These are phyloP conservation scores for Nothophytophthora sp. DNA, from an alignment of 352 stramenopile species.

Conservation along the genomic window DNA sequence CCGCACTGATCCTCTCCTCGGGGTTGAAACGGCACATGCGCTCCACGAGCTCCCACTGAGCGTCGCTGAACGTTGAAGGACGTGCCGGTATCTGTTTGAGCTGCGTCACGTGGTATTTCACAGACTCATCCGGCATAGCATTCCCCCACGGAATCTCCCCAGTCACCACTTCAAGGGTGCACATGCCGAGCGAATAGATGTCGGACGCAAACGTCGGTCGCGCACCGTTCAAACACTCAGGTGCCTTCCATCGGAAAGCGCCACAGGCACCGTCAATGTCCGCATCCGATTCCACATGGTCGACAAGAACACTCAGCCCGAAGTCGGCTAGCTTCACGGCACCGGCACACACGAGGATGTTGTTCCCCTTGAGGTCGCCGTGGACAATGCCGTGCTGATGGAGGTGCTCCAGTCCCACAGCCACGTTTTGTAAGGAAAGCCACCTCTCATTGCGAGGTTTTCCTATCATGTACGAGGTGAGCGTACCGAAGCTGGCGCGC, in stretches of 20 bases:
- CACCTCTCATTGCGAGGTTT: too few relatives aligned
- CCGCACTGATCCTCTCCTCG: too few relatives aligned
- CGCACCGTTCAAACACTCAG: slow-evolving; percentile 1
- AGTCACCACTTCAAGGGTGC: slow-evolving; percentile 5
- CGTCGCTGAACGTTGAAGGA: not conserved
- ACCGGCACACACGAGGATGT: too few relatives aligned
- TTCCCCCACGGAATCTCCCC: not conserved
- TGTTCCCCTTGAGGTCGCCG: not conserved
- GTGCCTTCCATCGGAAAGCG: slow-evolving; percentile 1
- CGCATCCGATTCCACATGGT: not conserved
- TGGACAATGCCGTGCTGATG: not conserved
- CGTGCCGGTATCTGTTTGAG: not conserved
- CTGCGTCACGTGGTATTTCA: not conserved
- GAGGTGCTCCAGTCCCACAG: too few relatives aligned
- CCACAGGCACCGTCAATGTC: not conserved
- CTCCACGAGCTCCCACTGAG: slow-evolving; percentile 4
- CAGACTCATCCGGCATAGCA: not conserved
- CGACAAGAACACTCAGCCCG: not conserved
- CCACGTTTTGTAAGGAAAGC: too few relatives aligned
- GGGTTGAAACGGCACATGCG: slow-evolving; percentile 4
- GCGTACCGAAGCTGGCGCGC: not conserved
- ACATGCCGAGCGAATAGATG: slow-evolving; percentile 12
- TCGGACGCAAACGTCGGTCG: slow-evolving; percentile 2
- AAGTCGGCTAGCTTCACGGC: not conserved
- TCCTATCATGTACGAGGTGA: slow-evolving; percentile 3